phyloP scores from a whole-genome alignment of 345 rosid species.

The Eucalyptus pumila region DNA sequence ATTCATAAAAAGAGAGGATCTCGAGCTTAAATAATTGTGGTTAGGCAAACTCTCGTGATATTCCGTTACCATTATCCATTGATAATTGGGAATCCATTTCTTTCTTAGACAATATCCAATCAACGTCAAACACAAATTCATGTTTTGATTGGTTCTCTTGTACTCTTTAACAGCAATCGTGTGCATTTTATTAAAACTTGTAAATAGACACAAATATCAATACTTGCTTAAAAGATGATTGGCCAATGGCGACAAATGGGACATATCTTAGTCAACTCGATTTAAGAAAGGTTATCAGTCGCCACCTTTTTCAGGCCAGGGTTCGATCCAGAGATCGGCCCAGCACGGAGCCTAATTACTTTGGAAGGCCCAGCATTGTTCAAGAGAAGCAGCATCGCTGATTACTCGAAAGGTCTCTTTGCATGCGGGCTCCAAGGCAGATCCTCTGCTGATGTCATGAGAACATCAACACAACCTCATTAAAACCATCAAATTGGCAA shows the following conservation, averaged over 20 bases:
- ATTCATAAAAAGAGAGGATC: background rate
- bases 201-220: background rate
- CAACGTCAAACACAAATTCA: background rate
- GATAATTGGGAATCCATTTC: background rate
- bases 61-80: background rate
- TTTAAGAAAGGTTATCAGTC: background rate
- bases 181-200: background rate
- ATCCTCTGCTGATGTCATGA: background rate
- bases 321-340: background rate
- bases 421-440: background rate
- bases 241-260: background rate
- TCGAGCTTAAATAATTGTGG: background rate
- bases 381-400: background rate
- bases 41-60: background rate
- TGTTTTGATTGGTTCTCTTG: background rate
- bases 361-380: background rate
- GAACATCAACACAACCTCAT: background rate
- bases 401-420: background rate
- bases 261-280: background rate
- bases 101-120: background rate
- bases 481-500: background rate
- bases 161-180: background rate
- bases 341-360: background rate
- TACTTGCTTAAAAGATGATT: background rate
- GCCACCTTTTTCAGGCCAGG: background rate